Conservation (phyloP, 2,329 filamentous ascomycete genomes). For the Cadophora malorum region DNA sequence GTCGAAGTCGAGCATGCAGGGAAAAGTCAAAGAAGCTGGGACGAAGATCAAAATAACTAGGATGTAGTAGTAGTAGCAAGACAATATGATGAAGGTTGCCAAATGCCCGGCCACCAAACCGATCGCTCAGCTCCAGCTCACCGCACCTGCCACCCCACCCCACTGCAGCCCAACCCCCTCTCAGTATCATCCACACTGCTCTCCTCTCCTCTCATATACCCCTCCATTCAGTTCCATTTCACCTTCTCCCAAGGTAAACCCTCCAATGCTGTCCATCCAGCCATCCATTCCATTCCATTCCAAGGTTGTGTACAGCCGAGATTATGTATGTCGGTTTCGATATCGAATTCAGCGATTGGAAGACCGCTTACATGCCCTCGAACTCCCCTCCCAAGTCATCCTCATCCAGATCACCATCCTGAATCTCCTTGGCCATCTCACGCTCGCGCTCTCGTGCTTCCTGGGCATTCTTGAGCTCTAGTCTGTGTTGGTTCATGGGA, state of each 20-base stretch:
- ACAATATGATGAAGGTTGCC: conserved; percentile 37
- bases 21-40: background rate
- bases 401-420: conserved; percentile 95
- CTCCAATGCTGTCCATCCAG: conserved; percentile 12
- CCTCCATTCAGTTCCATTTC: conserved; percentile 3
- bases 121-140: conserved; percentile 11
- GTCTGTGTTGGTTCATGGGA: conserved; percentile 97
- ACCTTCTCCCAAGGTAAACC: conserved; percentile 7
- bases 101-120: conserved; percentile 36
- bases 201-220: background rate
- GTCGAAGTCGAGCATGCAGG: background rate
- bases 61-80: conserved; percentile 37
- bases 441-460: conserved; percentile 96
- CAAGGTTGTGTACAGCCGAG: conserved; percentile 35
- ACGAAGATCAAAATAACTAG: conserved; percentile 30
- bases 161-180: background rate
- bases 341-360: background rate
- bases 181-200: background rate
- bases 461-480: conserved; percentile 97
- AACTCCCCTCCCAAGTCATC: conserved; percentile 96
- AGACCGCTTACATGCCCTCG: conserved; percentile 77
- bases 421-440: conserved; percentile 98
- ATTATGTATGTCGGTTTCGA: conserved; percentile 3
- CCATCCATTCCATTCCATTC: conserved; percentile 17
- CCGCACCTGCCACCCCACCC: background rate